phyloP scores from a whole-genome alignment of 768 basidiomycete genomes.

The Calocera viscosa region DNA sequence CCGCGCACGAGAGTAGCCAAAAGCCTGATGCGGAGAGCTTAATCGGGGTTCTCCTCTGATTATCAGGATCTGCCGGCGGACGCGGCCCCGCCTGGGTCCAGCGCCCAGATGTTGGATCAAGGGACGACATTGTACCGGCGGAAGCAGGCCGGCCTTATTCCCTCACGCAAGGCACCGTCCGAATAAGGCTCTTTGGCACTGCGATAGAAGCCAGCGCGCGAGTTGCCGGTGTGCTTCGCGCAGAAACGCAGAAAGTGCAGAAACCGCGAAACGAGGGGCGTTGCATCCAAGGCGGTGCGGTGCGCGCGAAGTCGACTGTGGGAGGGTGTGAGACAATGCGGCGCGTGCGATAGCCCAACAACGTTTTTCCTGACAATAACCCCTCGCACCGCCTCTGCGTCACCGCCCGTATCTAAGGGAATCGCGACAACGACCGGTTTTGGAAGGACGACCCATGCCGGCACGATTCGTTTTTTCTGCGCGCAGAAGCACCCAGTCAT shows the following conservation, averaged over 20 bases:
- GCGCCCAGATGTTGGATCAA: not conserved
- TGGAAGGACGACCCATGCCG: not conserved
- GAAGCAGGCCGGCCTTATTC: not conserved
- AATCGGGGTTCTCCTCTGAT: constrained; percentile 3
- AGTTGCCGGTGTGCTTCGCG: not conserved
- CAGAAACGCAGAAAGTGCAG: not conserved
- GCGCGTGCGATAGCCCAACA: not conserved
- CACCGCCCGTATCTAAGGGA: not conserved
- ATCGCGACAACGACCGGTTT: not conserved
- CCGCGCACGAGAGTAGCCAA: too few species aligned
- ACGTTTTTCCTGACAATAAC: constrained; percentile 5
- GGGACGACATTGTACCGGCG: constrained; percentile 6
- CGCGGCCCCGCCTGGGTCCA: not conserved
- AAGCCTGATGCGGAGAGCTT: not conserved
- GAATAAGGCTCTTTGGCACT: not conserved
- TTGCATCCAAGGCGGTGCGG: not conserved
- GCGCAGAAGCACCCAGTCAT: not conserved
- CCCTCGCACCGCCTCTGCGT: constrained; percentile 6
- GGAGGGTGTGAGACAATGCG: not conserved
- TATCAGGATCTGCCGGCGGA: constrained; percentile 7
- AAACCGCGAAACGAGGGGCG: not conserved
- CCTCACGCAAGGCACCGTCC: not conserved
- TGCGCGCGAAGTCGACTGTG: not conserved
- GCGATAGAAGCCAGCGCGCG: constrained; percentile 2
- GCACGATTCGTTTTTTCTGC: too few species aligned